Conservation (phyloP, 805 yeast species). For the Kazachstania taianensis region DNA sequence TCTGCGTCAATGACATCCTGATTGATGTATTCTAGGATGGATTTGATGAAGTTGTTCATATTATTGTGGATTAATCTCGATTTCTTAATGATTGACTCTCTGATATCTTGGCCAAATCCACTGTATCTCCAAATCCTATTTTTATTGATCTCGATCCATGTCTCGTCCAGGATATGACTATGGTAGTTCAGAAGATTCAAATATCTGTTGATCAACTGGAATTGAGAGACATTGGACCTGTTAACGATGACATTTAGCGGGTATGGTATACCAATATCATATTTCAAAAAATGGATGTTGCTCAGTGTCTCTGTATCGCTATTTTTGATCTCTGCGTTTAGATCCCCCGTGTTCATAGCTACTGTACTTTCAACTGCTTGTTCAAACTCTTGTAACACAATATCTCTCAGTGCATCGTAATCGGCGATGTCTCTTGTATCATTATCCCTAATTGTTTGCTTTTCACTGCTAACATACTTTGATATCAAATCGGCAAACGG, state of each 20-base stretch:
- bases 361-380: slow-evolving; percentile 10
- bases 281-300: slow-evolving; percentile 40
- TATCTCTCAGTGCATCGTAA: slow-evolving; percentile 34
- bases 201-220: slow-evolving; percentile 70
- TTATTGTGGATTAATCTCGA: slow-evolving; percentile 44
- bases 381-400: slow-evolving; percentile 35
- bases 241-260: slow-evolving; percentile 74
- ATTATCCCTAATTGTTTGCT: slow-evolving; percentile 1
- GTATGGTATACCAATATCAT: slow-evolving; percentile 64
- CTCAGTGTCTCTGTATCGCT: slow-evolving; percentile 12
- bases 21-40: slow-evolving; percentile 17
- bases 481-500: slow-evolving; percentile 16
- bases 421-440: background rate
- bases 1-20: slow-evolving; percentile 20
- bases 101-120: slow-evolving; percentile 34
- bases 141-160: slow-evolving; percentile 57
- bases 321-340: background rate
- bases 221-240: slow-evolving; percentile 61
- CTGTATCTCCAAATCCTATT: slow-evolving; percentile 57
- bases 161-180: slow-evolving; percentile 46
- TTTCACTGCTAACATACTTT: slow-evolving; percentile 9
- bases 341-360: slow-evolving; percentile 7
- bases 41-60: slow-evolving; percentile 28
- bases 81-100: slow-evolving; percentile 44
- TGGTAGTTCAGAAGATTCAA: slow-evolving; percentile 53